Conservation (phyloP, 192 early-diverging fungal species). For the Cetraspora pellucida region DNA sequence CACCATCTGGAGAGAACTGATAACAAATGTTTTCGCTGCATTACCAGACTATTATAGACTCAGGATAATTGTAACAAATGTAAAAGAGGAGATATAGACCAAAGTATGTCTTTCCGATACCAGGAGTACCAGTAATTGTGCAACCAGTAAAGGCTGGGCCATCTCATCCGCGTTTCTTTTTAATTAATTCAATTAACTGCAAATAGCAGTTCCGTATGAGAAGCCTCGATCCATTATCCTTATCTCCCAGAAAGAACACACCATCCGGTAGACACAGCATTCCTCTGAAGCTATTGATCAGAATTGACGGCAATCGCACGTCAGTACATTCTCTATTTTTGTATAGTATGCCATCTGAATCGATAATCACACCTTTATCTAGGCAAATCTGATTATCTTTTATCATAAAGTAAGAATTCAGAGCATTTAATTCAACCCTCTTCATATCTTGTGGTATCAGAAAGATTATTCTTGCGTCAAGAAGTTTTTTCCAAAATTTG, state of each 20-base stretch:
- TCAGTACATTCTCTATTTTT: not conserved
- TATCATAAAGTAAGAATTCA: not conserved
- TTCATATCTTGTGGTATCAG: conserved; percentile 12
- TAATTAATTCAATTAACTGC: not conserved
- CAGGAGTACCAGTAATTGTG: not conserved
- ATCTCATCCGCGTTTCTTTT: not conserved
- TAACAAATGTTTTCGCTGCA: not conserved
- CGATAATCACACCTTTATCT: too few species aligned
- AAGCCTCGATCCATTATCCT: conserved; percentile 16
- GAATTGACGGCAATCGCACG: not conserved
- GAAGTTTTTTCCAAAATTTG: conserved; percentile 32
- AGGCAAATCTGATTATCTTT: not conserved
- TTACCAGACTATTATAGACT: conserved; percentile 12
- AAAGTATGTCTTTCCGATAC: too few species aligned
- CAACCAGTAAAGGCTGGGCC: conserved; percentile 1
- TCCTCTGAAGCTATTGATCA: not conserved
- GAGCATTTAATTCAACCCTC: conserved; percentile 11
- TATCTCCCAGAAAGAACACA: conserved; percentile 5
- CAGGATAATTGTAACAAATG: conserved; percentile 3
- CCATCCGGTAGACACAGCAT: too few species aligned
- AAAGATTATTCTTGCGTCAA: conserved; percentile 17
- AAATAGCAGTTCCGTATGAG: conserved; percentile 16
- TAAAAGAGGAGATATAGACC: conserved; percentile 24
- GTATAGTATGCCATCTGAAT: conserved; percentile 12
- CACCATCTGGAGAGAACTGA: conserved; percentile 4